Evolutionary conservation across 176 grass and related monocot species (phyloP).

Genomic region (Alopecurus myosuroides): DNA sequence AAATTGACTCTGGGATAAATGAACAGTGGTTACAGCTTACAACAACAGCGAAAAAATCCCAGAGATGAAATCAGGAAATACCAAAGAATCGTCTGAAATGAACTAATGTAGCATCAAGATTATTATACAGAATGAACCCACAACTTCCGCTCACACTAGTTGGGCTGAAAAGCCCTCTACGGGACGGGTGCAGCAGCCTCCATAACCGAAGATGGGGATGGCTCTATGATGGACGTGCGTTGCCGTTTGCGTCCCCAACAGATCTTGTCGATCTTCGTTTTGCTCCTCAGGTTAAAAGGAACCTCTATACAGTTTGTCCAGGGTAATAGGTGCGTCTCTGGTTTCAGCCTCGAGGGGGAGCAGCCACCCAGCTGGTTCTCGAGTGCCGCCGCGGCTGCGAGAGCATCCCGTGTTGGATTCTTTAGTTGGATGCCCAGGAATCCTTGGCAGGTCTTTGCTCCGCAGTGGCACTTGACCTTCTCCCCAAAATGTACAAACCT

Average conservation of each 20-base stretch:
- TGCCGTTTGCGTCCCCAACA: constrained; percentile 60
- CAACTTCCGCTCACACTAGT: not conserved
- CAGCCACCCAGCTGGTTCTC: not conserved
- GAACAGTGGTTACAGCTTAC: constrained; percentile 23
- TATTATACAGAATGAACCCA: constrained; percentile 8
- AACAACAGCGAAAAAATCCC: not conserved
- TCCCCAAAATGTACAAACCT: constrained; percentile 97
- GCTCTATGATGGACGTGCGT: constrained; percentile 23
- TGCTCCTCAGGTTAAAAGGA: constrained; percentile 57
- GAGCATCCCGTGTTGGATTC: constrained; percentile 26
- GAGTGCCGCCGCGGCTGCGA: not conserved
- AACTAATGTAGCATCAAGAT: constrained; percentile 24
- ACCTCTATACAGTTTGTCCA: constrained; percentile 58
- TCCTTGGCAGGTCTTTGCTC: constrained; percentile 75
- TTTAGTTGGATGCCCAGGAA: constrained; percentile 83
- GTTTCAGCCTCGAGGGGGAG: constrained; percentile 15
- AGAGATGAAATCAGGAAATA: not conserved
- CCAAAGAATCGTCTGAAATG: constrained; percentile 44
- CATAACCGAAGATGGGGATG: constrained; percentile 18
- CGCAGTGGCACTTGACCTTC: constrained; percentile 77
- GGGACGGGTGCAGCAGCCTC: constrained; percentile 1
- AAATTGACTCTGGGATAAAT: constrained; percentile 22
- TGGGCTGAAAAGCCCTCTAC: not conserved
- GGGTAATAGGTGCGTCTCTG: constrained; percentile 32
- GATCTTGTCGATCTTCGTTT: constrained; percentile 35